Evolutionary conservation across 768 basidiomycete genomes (phyloP).

Genomic region (Chlorophyllum brunneum): DNA sequence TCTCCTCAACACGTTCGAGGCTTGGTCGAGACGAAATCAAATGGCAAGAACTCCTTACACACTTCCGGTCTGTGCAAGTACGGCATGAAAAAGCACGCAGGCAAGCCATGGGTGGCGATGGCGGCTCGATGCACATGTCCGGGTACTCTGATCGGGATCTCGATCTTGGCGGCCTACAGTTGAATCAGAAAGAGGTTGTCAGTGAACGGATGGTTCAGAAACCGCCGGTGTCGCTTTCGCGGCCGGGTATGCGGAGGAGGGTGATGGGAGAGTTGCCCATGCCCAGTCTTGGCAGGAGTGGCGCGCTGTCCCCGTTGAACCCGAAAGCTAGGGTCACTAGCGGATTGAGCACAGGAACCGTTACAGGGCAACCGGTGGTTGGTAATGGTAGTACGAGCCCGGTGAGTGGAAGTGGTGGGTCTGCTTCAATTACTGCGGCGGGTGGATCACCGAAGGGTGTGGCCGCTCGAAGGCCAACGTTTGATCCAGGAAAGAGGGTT

Average conservation of each 20-base stretch:
- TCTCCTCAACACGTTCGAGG: conserved; percentile 64
- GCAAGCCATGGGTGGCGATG: conserved; percentile 67
- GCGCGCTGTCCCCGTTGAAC: conserved; percentile 69
- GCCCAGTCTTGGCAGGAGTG: conserved; percentile 33
- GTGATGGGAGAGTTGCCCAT: conserved; percentile 50
- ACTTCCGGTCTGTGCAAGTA: conserved; percentile 87
- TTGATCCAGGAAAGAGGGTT: conserved; percentile 28
- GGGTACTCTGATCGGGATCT: conserved; percentile 42
- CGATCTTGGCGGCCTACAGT: conserved; percentile 8
- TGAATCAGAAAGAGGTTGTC: conserved; percentile 27
- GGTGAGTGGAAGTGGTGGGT: conserved; percentile 9
- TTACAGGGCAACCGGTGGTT: conserved; percentile 14
- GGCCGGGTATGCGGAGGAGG: conserved; percentile 56
- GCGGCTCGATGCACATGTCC: conserved; percentile 47
- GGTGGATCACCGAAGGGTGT: conserved; percentile 26
- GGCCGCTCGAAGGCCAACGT: conserved; percentile 19
- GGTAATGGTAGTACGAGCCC: conserved; percentile 9
- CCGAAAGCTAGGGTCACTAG: conserved; percentile 58
- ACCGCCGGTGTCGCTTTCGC: conserved; percentile 22
- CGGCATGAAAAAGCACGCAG: conserved; percentile 91
- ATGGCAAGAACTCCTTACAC: conserved; percentile 90
- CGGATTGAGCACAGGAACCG: conserved; percentile 28
- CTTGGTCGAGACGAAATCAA: conserved; percentile 86
- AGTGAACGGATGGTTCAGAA: conserved; percentile 18
- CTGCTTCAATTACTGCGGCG: not conserved